Conservation (phyloP, 2,329 filamentous ascomycete genomes). For the Epichloe hybrida region DNA sequence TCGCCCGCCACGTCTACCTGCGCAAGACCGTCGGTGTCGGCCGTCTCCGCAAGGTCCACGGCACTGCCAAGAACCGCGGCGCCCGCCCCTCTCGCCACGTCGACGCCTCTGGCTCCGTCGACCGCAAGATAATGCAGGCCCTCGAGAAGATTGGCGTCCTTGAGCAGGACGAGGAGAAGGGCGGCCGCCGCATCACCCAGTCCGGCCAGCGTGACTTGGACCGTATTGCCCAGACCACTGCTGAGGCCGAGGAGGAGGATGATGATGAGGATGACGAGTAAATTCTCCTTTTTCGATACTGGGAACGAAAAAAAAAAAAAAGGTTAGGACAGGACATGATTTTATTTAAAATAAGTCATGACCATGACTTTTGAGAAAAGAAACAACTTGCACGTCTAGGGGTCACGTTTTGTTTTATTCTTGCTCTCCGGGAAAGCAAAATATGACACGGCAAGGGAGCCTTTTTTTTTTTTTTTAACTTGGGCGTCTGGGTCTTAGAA, state of each 20-base stretch:
- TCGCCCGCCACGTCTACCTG: conserved; percentile 97
- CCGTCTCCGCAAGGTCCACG: conserved; percentile 93
- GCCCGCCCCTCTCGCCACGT: conserved; percentile 86
- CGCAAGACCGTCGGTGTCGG: conserved; percentile 99
- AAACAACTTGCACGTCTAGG: neutral
- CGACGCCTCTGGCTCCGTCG: conserved; percentile 85
- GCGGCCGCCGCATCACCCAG: conserved; percentile 96
- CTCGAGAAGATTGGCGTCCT: conserved; percentile 99
- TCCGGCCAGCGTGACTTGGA: conserved; percentile 98
- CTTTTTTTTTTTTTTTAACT: neutral
- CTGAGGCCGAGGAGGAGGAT: conserved; percentile 57
- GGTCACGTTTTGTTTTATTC: neutral
- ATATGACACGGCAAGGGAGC: conserved; percentile 6
- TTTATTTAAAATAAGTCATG: neutral
- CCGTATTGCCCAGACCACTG: conserved; percentile 74
- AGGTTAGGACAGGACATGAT: neutral
- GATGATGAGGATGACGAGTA: conserved; percentile 51
- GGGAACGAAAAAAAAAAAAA: neutral
- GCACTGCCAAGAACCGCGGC: conserved; percentile 93
- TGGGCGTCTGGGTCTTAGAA: conserved; percentile 28
- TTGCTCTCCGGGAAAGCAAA: neutral
- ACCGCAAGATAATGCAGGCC: conserved; percentile 94
- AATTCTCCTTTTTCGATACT: conserved; percentile 14
- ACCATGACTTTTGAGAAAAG: neutral
- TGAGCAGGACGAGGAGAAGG: conserved; percentile 96